Conservation (phyloP, 129 eudicot genomes). For the Ambrosia artemisiifolia region DNA sequence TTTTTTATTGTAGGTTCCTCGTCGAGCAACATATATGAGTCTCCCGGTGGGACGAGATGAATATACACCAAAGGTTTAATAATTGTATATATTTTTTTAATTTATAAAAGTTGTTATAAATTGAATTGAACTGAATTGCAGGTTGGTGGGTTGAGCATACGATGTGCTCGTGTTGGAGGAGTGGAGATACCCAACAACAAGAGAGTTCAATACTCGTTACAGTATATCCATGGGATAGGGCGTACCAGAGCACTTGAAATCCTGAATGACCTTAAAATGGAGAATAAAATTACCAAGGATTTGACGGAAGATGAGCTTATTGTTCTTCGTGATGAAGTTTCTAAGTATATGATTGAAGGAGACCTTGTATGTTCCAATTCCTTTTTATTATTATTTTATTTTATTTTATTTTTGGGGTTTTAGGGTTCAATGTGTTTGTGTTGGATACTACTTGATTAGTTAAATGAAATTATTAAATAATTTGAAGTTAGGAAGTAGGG, state of each 20-base stretch:
- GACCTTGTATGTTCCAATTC: constrained; percentile 67
- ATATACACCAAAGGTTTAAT: constrained; percentile 84
- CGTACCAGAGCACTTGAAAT: constrained; percentile 71
- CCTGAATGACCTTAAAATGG: constrained; percentile 64
- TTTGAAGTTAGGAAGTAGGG: no score
- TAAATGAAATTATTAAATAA: no score
- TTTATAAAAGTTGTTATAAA: not conserved
- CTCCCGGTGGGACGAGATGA: no score
- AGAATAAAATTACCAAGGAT: constrained; percentile 78
- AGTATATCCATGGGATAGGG: constrained; percentile 95
- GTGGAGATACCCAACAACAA: constrained; percentile 95
- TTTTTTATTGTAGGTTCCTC: no score
- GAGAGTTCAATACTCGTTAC: constrained; percentile 83
- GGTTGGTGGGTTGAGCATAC: constrained; percentile 70
- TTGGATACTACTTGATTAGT: no score
- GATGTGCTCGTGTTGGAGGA: constrained; percentile 96
- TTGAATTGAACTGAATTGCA: constrained; percentile 14
- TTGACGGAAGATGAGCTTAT: constrained; percentile 84
- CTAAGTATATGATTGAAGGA: constrained; percentile 96
- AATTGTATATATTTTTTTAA: not conserved
- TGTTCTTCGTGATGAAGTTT: constrained; percentile 74
- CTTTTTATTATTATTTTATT: no score
- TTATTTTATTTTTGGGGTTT: not conserved
- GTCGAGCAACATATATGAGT: no score
- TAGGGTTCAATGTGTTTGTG: not conserved